Base-by-base conservation (phyloP, 2,329 filamentous ascomycete species). In the Lachnellula willkommii region DNA sequence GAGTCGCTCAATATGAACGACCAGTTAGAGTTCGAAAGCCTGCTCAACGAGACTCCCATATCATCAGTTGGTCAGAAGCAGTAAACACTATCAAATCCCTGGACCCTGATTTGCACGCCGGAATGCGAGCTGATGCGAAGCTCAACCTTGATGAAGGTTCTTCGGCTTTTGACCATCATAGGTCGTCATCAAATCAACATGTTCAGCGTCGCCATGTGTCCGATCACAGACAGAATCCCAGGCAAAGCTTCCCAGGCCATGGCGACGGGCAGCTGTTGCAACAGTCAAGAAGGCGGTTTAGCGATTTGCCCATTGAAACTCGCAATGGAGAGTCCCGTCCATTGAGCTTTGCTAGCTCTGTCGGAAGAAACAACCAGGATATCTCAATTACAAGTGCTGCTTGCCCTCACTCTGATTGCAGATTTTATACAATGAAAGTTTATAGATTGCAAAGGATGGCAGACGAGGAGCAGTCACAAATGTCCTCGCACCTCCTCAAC, bases 21-120 rank as follows among this genome's bases (percentile, higher is more conserved):
- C 60, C 65, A 43, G 40, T 47, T 26, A 57, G 65, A 46, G 28
- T 58, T 48, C 56, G 64, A 28, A 65, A 59, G 48, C 66, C 65
- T 49, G 58, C 56, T 12, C 60, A 65, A 36, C 57, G 58, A 24
- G 65, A 66, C 49, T 60, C 65, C 8, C 60, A 55, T 37, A 60
- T 68, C 9, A 55, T 68, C 26, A 65, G 57, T 54, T 69, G 67
- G 68, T 59, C 60, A n/a, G 60, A 68, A 40, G 66, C 66, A n/a
- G 60, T 65, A 17, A 60, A 63, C 28, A 54, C 57, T 8, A 65
- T 68, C 15, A 61, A 65, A 58, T 56, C 59, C 11, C 22, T 65
- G 8, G 67, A 69, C 48, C 65, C 65, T 28, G 58, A 61, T 22
- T 46, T 66, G 14, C 63, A 68, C 47, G 64, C 63, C n/a, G 62